Percentiles rank a stretch among this genome's conserved stretches.
phyloP scores from a whole-genome alignment of 768 basidiomycete species.

The Boletus pseudo-olivaceus region DNA sequence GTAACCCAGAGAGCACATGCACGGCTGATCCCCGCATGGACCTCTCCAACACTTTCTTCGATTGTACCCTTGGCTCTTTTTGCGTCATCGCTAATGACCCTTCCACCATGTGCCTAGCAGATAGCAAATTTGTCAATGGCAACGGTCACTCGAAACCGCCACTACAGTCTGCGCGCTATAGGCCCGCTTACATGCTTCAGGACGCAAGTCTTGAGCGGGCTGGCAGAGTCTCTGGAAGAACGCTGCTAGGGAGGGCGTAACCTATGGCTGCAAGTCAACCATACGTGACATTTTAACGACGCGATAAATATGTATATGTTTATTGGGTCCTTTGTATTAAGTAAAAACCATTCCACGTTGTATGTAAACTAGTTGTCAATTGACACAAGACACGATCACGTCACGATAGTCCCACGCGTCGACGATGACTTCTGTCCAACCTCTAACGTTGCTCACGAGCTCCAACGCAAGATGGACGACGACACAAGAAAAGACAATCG shows the following conservation, averaged over 20 bases:
- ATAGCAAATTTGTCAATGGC: slow-evolving; percentile 3
- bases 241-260: slow-evolving; percentile 10
- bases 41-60: neutral
- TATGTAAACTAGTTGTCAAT: no score
- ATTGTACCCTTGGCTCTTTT: slow-evolving; percentile 9
- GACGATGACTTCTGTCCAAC: slow-evolving; percentile 16
- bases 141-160: neutral
- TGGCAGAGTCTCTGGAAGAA: slow-evolving; percentile 45
- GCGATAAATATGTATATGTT: neutral
- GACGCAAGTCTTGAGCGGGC: slow-evolving; percentile 75
- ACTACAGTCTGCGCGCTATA: slow-evolving; percentile 41
- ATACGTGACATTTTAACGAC: neutral
- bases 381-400: neutral
- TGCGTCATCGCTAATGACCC: slow-evolving; percentile 22
- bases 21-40: slow-evolving; percentile 10
- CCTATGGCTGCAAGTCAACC: neutral
- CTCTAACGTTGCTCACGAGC: slow-evolving; percentile 4
- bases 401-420: slow-evolving; percentile 4
- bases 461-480: slow-evolving; percentile 5
- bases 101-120: slow-evolving; percentile 16
- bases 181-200: slow-evolving; percentile 76
- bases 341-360: no score
- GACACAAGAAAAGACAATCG: slow-evolving; percentile 56
- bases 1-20: slow-evolving; percentile 17
- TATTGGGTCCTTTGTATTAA: neutral